Conservation (phyloP, 768 basidiomycete genomes). For the Gloeophyllum trabeum region DNA sequence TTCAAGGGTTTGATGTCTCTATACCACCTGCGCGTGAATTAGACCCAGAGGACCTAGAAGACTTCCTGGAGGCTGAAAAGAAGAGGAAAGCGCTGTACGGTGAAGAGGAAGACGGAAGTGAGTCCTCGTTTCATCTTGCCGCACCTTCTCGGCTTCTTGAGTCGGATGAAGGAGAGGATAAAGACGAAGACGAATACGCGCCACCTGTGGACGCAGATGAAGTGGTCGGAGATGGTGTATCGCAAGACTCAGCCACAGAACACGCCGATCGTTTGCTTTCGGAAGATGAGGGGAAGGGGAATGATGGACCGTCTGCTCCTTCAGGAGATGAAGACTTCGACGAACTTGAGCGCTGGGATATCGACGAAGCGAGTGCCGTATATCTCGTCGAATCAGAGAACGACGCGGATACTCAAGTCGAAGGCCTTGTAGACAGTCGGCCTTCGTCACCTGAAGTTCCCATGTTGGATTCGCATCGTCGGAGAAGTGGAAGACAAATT, state of each 20-base stretch:
- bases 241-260: too few species aligned
- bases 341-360: conserved; percentile 65
- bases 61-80: conserved; percentile 59
- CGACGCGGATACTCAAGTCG: too few species aligned
- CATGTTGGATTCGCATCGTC: neutral
- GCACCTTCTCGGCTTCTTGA: too few species aligned
- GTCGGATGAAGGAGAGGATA: conserved; percentile 20
- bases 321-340: too few species aligned
- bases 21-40: conserved; percentile 32
- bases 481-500: too few species aligned
- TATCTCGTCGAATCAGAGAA: conserved; percentile 34
- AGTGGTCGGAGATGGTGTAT: conserved; percentile 14
- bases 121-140: neutral
- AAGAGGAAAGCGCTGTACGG: conserved; percentile 37
- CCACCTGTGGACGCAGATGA: conserved; percentile 11
- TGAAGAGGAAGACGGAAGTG: conserved; percentile 7
- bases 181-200: conserved; percentile 4
- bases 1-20: conserved; percentile 16
- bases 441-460: neutral
- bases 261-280: too few species aligned
- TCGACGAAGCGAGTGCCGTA: conserved; percentile 67
- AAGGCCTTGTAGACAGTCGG: neutral
- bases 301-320: too few species aligned
- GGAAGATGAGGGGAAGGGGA: too few species aligned
- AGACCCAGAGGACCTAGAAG: conserved; percentile 44